These are phyloP conservation scores for Fusarium sp. DNA, from an alignment of 2,329 filamentous ascomycete species.

Conservation along the genomic window DNA sequence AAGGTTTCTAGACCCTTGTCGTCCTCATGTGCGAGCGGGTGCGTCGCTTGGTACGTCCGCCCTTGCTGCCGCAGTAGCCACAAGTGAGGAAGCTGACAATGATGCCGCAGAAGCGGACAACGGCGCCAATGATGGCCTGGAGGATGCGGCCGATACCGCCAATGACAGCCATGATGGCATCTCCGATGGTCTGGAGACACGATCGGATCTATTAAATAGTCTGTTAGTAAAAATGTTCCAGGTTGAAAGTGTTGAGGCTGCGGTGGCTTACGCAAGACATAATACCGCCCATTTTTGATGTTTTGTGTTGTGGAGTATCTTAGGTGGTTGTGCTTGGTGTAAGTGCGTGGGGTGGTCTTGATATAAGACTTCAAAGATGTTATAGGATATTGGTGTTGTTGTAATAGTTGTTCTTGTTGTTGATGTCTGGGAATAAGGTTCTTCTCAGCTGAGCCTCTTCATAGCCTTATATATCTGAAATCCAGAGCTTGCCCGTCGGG, in stretches of 20 bases:
- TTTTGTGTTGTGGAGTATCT: conserved; percentile 35
- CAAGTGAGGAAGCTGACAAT: conserved; percentile 77
- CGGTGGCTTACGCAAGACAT: conserved; percentile 81
- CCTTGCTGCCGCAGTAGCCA: conserved; percentile 57
- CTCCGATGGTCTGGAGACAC: conserved; percentile 75
- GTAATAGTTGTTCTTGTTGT: conserved; percentile 24
- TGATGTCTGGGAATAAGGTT: conserved; percentile 9
- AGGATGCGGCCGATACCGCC: conserved; percentile 76
- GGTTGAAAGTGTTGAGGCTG: neutral
- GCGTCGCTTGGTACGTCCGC: conserved; percentile 32
- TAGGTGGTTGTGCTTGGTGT: conserved; percentile 17
- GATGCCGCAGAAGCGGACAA: conserved; percentile 76
- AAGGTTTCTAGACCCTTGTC: conserved; percentile 35
- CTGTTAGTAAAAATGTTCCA: conserved; percentile 33
- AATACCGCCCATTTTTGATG: conserved; percentile 80
- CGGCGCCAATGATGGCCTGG: conserved; percentile 76
- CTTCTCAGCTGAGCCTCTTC: neutral
- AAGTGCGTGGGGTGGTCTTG: conserved; percentile 11
- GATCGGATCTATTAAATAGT: conserved; percentile 65
- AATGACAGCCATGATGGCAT: conserved; percentile 77
- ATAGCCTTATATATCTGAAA: conserved; percentile 37
- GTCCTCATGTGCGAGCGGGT: conserved; percentile 32
- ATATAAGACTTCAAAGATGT: neutral
- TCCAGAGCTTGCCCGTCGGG: neutral
- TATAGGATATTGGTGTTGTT: conserved; percentile 4